Evolutionary conservation across 176 grass and related monocot genomes (phyloP), one percentile per base, ranked within the genome.

Genomic region (Musa schizocarpa): DNA sequence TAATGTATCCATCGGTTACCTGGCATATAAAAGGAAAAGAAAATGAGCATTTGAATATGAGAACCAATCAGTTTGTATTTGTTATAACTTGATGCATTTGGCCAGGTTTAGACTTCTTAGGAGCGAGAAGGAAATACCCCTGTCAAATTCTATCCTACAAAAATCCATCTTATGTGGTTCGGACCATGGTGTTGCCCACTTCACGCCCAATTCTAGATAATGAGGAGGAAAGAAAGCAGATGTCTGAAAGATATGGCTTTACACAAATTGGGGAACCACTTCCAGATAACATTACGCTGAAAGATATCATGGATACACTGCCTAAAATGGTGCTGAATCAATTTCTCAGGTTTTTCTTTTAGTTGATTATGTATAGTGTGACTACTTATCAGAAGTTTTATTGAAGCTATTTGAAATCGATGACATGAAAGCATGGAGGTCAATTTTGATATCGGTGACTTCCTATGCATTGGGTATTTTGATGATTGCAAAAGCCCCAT

Each of bases 351-450:
- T 79, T 66, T 63, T 69, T 24, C 58, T 58, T 25, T 50, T 53
- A 72, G 50, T 69, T 54, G 56, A 78, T 74, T 84, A 65, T 80
- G 13, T 14, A 59, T 26, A 29, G 74, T 50, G 25, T 85, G 59
- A 64, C 21, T 52, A 52, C 10, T 65, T 65, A 49, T 25, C 12
- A 12, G 12, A 85, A 12, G 22, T 53, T 84, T 56, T 13, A 72
- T 11, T 78, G 79, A 80, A 98, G 90, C 88, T 98, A 69, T 98
- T 98, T 91, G 90, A 93, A 85, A 93, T 91, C 14, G 74, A 98
- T 5, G 84, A 93, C 50, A 10, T 78, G 27, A 98, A 98, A 74
- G 86, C 94, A 23, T 98, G 88, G 90, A 89, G 77, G 61, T 89
- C 94, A 65, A 86, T 98, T 84, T 82, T 98, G 77, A 85, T 93